Base-by-base conservation (phyloP, 2,329 filamentous ascomycete species). In the Kalmusia sp. region DNA sequence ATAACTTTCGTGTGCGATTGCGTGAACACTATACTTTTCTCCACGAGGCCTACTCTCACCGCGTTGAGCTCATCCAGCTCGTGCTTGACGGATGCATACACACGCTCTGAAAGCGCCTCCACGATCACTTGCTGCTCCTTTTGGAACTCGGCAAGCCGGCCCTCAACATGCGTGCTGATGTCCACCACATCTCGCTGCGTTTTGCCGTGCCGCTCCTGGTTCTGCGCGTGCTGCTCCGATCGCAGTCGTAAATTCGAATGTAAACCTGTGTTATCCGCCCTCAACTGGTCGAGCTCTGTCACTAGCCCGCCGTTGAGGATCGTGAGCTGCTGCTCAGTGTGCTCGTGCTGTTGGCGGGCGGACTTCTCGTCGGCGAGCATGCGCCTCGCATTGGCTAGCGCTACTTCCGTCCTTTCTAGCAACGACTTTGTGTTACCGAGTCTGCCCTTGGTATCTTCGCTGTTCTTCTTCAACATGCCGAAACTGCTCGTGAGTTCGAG, bases 401-500 rank as follows among this genome's bases (percentile, higher is more conserved):
- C 89, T 27, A 90, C 84, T 64, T 98, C 93, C 0, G 93, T 97
- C 74, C 96, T 91, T 54, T 93, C 90, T 11, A 98, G 81, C 3
- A 96, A 80, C 48, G 85, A 86, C 65, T 92, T 89, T 0, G 93
- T 96, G 30, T 91, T 87, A 49, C 93, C 90, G 2, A 99, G 82
- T 48, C 84, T 82, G 4, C 82, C 69, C 52, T 84, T 88, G 0
- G 89, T 92, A 15, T 84, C 82, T 61, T 99, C 93, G 56, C 96
- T 90, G 56, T 97, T 92, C 69, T 93, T 92, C 76, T 95, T 96
- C 64, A 98, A 76, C 1, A 85, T 87, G 76, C 93, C 92, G 72
- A 98, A 96, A 60, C 87, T 92, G 35, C 89, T 92, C 0, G 91
- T 96, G 30, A 98, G 78, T 9, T 87, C 85, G 71, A 96, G 93